Evolutionary conservation across 2,329 filamentous ascomycete genomes (phyloP), one percentile per base, ranked within the genome.

Genomic region (Xylaria sp.): DNA sequence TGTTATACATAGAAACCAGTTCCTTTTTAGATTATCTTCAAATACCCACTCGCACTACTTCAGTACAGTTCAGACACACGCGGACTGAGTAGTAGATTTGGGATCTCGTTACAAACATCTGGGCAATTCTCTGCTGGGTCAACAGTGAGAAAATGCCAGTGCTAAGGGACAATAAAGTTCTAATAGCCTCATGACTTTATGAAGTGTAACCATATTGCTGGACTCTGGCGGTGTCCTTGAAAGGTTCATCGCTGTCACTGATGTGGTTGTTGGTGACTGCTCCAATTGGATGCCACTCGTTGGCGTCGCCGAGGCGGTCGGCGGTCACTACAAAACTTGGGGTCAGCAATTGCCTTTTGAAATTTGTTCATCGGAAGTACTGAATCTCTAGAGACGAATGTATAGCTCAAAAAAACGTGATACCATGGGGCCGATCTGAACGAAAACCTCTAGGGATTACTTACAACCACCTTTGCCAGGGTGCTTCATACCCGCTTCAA

Each of bases 401-500:
- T 48, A 13, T n/a, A n/a, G 15, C 25, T 18, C 5, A 50, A 50
- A 28, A 15, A 18, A 9, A 50, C 10, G 8, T 18, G 2, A 18
- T 25, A 18, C 10, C 3, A 28, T 28, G 15, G 12, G 23, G 4
- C 15, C 13, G 13, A 48, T 2, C 20, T 28, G 12, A 15, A 18
- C n/a, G 13, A 48, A n/a, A 46, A 23, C 9, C 13, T 36, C 18
- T 4, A n/a, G 25, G 6, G 12, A 23, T 41, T 30, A 63, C 61
- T 57, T 46, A 59, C 56, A 68, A 6, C 81, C 81, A 5, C 78
- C 78, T 46, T 73, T 78, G 1, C 81, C 82, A 2, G 83, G 80
- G 18, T 79, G 78, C 30, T 69, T 75, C 73, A 82, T 79, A 0
- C 84, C 83, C 18, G 80, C 79, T 68, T 82, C 81, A 6, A 85